A percentile compares a stretch with the other conserved stretches of the same genome.
Conservation (phyloP, 1,284 basidiomycete species). For the Trametes pubescens region DNA sequence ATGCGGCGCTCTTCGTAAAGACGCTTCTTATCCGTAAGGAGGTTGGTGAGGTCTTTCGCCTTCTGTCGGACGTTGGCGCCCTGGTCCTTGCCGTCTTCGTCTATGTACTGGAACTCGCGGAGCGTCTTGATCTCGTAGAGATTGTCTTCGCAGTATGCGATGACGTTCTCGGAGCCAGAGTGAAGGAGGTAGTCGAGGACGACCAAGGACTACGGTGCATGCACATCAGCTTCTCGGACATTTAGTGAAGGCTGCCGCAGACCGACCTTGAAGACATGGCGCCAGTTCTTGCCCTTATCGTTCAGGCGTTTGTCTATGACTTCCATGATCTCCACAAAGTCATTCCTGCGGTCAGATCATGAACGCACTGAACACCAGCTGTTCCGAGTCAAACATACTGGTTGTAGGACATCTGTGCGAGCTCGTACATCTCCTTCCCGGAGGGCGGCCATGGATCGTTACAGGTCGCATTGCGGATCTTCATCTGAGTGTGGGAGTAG, state of each 20-base stretch:
- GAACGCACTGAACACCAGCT: background rate
- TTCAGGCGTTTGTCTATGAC: constrained; percentile 98
- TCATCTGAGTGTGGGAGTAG: constrained; percentile 90
- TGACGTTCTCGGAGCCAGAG: constrained; percentile 95
- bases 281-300: constrained; percentile 99
- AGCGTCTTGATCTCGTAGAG: constrained; percentile 98
- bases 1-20: constrained; percentile 83
- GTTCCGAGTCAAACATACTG: constrained; percentile 65
- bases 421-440: constrained; percentile 97
- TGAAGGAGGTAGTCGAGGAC: constrained; percentile 96
- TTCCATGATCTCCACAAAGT: constrained; percentile 99
- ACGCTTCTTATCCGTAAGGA: constrained; percentile 85
- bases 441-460: constrained; percentile 98
- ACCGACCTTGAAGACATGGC: constrained; percentile 99
- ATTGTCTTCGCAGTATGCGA: constrained; percentile 97
- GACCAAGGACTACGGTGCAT: constrained; percentile 78
- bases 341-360: constrained; percentile 61
- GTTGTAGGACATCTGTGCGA: constrained; percentile 95
- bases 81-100: constrained; percentile 94
- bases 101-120: constrained; percentile 97
- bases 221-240: background rate
- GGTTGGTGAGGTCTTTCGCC: constrained; percentile 96
- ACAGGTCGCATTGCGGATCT: constrained; percentile 95
- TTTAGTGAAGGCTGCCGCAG: constrained; percentile 24
- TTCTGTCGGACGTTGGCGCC: constrained; percentile 97